Evolutionary conservation across 495 filamentous ascomycete genomes (phyloP), one percentile per base, ranked within the genome.

Genomic region (Talaromyces borbonicus): DNA sequence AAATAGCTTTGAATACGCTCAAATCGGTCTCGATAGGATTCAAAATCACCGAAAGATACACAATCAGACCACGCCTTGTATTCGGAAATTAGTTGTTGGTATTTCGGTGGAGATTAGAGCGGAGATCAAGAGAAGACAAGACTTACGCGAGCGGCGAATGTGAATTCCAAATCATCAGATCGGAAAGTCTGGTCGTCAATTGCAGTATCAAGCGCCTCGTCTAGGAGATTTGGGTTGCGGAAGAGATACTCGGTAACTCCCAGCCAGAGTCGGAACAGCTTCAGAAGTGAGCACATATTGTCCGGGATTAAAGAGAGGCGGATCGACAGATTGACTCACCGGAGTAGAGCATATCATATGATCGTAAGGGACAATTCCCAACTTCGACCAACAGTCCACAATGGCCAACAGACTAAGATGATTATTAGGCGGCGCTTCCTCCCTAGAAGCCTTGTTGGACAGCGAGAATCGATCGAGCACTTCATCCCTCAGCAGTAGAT

Each of bases 271-370:
- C 92, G 84, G 71, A 97, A 98, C n/a, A 95, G 74, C 78, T 85
- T 24, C 25, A 29, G 25, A 18, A 8, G 18, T 43, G 25, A 27
- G 35, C 44, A 51, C 18, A 9, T 46, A 20, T 24, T n/a, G 11
- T 6, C 8, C 15, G 14, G 4, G 22, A 31, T 9, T 20, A 16
- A 8, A 32, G n/a, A 22, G 15, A 14, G 24, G 3, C 8, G 7
- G 18, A 35, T n/a, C n/a, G n/a, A n/a, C n/a, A n/a, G n/a, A n/a
- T n/a, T n/a, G n/a, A 68, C 75, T 61, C 60, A 84, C 81, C 43
- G 92, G 92, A 11, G 92, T 98, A 9, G 87, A 94, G 67, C 92
- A 98, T 53, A 98, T 95, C 88, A 97, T 96, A 68, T 98, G 92
- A 62, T 97, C 90, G 61, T 97, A 98, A 1, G 92, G 92, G 25